phyloP scores from a whole-genome alignment of 1,284 basidiomycete genomes.

The Irpex lacteus region DNA sequence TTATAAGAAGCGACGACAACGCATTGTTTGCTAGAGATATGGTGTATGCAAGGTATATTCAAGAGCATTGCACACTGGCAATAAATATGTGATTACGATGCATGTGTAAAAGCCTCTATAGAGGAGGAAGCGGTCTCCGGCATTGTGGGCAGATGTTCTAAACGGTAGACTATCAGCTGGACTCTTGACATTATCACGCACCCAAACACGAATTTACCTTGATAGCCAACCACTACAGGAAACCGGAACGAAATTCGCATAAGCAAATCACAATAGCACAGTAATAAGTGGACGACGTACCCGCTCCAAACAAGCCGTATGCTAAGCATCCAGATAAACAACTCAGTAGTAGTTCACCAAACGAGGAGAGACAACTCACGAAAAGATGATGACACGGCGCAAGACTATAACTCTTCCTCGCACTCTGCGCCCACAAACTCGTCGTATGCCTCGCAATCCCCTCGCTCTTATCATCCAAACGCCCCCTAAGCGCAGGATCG shows the following conservation, averaged over 20 bases:
- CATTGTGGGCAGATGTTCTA: conserved; percentile 90
- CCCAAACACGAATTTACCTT: conserved; percentile 50
- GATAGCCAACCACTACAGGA: conserved; percentile 77
- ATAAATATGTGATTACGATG: background rate
- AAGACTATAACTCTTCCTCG: conserved; percentile 74
- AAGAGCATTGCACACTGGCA: background rate
- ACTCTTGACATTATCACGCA: background rate
- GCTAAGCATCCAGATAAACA: conserved; percentile 50
- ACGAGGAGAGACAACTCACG: conserved; percentile 43
- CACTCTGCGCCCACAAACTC: conserved; percentile 38
- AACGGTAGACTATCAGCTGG: background rate
- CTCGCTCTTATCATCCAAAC: conserved; percentile 27
- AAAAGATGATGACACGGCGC: conserved; percentile 90
- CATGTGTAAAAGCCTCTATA: conserved; percentile 37
- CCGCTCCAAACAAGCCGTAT: conserved; percentile 81
- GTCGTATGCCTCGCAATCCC: conserved; percentile 12
- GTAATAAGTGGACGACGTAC: conserved; percentile 33
- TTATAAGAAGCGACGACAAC: no score
- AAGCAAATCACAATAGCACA: background rate
- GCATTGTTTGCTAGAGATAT: no score
- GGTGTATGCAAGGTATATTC: background rate
- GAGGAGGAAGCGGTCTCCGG: conserved; percentile 73
- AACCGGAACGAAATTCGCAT: conserved; percentile 12
- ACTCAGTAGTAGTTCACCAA: background rate
- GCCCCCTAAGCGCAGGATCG: conserved; percentile 38